These are phyloP conservation scores for Cadophora sp. DNA, from an alignment of 2,329 filamentous ascomycete genomes.

Conservation along the genomic window DNA sequence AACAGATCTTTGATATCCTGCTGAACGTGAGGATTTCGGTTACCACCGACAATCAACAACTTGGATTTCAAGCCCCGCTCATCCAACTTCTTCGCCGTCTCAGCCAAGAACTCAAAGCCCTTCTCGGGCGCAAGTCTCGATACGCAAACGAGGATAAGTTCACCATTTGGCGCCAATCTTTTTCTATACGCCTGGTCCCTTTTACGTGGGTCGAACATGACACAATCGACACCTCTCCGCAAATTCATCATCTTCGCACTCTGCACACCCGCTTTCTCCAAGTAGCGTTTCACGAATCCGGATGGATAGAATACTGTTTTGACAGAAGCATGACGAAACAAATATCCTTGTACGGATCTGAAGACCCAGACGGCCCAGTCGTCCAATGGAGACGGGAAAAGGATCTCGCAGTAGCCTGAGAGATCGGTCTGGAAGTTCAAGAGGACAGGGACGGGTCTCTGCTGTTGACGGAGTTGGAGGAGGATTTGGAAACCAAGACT, in stretches of 20 bases:
- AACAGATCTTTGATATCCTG: constrained; percentile 67
- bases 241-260: constrained; percentile 63
- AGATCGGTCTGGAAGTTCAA: constrained; percentile 78
- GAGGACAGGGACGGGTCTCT: constrained; percentile 61
- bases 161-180: constrained; percentile 64
- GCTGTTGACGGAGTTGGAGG: constrained; percentile 69
- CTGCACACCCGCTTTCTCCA: constrained; percentile 62
- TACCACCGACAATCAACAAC: constrained; percentile 72
- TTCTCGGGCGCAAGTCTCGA: constrained; percentile 74
- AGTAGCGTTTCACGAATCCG: constrained; percentile 65
- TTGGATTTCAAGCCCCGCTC: constrained; percentile 64
- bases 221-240: constrained; percentile 69
- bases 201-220: constrained; percentile 62
- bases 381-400: constrained; percentile 70
- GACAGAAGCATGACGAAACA: constrained; percentile 67
- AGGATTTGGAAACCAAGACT: constrained; percentile 75
- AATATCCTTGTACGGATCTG: constrained; percentile 67
- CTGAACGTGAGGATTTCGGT: constrained; percentile 68
- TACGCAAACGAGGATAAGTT: constrained; percentile 70
- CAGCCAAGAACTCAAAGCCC: constrained; percentile 71
- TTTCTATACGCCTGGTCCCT: constrained; percentile 58
- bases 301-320: constrained; percentile 75
- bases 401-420: constrained; percentile 70
- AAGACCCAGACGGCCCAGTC: constrained; percentile 67
- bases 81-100: constrained; percentile 60